A percentile compares a stretch with the other conserved stretches of the same genome.
Conservation (phyloP, 768 basidiomycete genomes). For the Hemileccinum rubropunctum region DNA sequence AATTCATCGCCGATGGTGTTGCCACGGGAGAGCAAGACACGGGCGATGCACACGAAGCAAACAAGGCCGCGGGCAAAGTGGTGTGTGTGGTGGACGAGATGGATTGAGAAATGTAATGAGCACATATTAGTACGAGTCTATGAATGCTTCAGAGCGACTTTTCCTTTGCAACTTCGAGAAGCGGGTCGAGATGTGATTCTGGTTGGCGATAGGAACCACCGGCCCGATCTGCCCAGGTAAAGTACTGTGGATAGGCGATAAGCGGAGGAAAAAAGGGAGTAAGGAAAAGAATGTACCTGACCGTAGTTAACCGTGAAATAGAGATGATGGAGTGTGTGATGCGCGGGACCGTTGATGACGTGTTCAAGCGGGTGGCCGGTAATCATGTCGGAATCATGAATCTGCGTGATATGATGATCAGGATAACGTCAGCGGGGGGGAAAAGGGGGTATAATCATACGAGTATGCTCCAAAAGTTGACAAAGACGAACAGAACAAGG, state of each 20-base stretch:
- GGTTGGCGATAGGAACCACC: conserved; percentile 91
- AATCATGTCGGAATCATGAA: conserved; percentile 99
- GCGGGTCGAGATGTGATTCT: conserved; percentile 76
- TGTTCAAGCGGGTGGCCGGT: conserved; percentile 85
- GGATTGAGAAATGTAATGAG: neutral
- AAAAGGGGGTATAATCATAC: conserved; percentile 41
- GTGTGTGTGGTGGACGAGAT: too few relatives aligned
- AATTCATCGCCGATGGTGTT: too few relatives aligned
- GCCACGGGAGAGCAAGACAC: too few relatives aligned
- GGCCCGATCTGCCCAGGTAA: conserved; percentile 88
- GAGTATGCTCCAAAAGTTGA: conserved; percentile 94
- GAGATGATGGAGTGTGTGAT: conserved; percentile 95
- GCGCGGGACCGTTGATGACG: conserved; percentile 96
- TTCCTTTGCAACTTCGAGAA: conserved; percentile 53
- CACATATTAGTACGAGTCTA: too few relatives aligned
- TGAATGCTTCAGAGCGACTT: conserved; percentile 16
- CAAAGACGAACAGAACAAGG: conserved; percentile 82
- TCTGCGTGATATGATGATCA: conserved; percentile 43
- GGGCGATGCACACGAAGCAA: too few relatives aligned
- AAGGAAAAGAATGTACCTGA: conserved; percentile 65
- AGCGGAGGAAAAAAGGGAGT: conserved; percentile 9
- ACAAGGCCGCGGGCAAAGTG: too few relatives aligned
- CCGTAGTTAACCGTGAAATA: conserved; percentile 98
- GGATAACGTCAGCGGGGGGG: neutral
- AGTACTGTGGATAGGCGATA: conserved; percentile 63